A percentile compares a stretch with the other conserved stretches of the same genome.
Evolutionary conservation across 2,329 filamentous ascomycete genomes (phyloP).

Genomic region (Waltergamsia citrina): DNA sequence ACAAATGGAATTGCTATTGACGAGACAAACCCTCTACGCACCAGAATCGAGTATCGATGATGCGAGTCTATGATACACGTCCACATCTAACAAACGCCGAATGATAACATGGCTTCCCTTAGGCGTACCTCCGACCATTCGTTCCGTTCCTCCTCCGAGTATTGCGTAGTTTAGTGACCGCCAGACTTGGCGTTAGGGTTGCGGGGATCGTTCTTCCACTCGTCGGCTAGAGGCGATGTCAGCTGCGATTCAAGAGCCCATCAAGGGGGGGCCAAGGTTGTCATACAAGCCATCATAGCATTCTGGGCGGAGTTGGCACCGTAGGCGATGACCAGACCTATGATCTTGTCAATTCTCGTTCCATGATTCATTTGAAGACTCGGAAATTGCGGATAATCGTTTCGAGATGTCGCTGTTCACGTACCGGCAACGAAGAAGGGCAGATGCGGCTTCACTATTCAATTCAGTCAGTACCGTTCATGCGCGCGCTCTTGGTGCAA

Average conservation of each 20-base stretch:
- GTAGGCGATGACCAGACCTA: slow-evolving; percentile 80
- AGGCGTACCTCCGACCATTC: too few species aligned
- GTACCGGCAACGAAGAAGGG: slow-evolving; percentile 94
- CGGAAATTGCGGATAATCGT: slow-evolving; percentile 7
- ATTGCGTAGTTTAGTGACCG: slow-evolving; percentile 29
- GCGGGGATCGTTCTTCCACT: slow-evolving; percentile 95
- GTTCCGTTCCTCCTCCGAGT: slow-evolving; percentile 4
- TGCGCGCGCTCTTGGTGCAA: slow-evolving; percentile 12
- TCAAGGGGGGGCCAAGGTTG: slow-evolving; percentile 1
- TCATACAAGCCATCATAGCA: slow-evolving; percentile 66
- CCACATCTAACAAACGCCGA: slow-evolving; percentile 15
- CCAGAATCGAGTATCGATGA: background rate
- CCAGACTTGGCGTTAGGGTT: slow-evolving; percentile 56
- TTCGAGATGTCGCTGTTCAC: slow-evolving; percentile 24
- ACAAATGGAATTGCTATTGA: slow-evolving; percentile 3
- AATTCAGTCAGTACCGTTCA: background rate
- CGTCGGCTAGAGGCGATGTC: slow-evolving; percentile 53
- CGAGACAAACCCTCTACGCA: slow-evolving; percentile 1
- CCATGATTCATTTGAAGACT: slow-evolving; percentile 4
- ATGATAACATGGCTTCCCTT: slow-evolving; percentile 1
- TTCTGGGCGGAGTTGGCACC: slow-evolving; percentile 80
- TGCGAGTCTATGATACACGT: slow-evolving; percentile 33
- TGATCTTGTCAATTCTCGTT: slow-evolving; percentile 13
- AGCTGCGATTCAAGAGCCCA: slow-evolving; percentile 7
- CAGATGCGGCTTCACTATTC: slow-evolving; percentile 74